Percentiles rank a stretch among this genome's conserved stretches.
Conservation (phyloP, 148 eudicot species). For the Nyssa sinensis region DNA sequence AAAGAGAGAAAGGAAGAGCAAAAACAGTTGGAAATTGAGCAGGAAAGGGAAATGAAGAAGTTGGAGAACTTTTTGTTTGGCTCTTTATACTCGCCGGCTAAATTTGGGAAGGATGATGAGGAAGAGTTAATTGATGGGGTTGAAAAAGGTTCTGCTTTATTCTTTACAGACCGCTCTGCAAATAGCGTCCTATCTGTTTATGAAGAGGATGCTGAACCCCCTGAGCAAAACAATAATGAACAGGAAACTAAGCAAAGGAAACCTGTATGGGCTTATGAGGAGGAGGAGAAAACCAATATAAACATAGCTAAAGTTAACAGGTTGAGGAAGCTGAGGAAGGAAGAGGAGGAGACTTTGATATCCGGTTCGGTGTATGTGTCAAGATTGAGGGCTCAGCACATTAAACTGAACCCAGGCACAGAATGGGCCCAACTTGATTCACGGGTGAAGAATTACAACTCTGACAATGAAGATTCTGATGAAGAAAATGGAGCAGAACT, state of each 20-base stretch:
- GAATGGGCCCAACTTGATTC: conserved; percentile 79
- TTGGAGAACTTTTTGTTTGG: conserved; percentile 70
- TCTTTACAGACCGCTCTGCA: conserved; percentile 61
- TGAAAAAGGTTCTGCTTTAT: conserved; percentile 40
- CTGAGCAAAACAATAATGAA: conserved; percentile 30
- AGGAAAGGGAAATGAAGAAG: conserved; percentile 58
- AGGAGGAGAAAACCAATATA: conserved; percentile 59
- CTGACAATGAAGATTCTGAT: conserved; percentile 72
- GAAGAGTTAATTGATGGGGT: conserved; percentile 31
- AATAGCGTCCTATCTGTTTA: conserved; percentile 30
- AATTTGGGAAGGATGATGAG: conserved; percentile 56
- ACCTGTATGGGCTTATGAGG: conserved; percentile 87
- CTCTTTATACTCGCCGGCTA: conserved; percentile 61
- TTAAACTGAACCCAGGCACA: conserved; percentile 74
- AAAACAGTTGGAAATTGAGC: conserved; percentile 34
- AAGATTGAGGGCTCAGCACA: conserved; percentile 82
- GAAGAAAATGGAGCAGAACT: conserved; percentile 38
- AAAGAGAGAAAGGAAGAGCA: conserved; percentile 38
- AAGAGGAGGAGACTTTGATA: conserved; percentile 75
- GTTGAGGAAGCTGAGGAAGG: conserved; percentile 79
- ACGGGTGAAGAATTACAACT: conserved; percentile 39
- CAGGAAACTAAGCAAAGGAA: conserved; percentile 43
- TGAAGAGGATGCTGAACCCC: conserved; percentile 42
- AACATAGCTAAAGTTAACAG: conserved; percentile 75
- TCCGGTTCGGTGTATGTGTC: conserved; percentile 68